Base-by-base conservation (phyloP, 2,329 filamentous ascomycete species). In the Periconia sp. region DNA sequence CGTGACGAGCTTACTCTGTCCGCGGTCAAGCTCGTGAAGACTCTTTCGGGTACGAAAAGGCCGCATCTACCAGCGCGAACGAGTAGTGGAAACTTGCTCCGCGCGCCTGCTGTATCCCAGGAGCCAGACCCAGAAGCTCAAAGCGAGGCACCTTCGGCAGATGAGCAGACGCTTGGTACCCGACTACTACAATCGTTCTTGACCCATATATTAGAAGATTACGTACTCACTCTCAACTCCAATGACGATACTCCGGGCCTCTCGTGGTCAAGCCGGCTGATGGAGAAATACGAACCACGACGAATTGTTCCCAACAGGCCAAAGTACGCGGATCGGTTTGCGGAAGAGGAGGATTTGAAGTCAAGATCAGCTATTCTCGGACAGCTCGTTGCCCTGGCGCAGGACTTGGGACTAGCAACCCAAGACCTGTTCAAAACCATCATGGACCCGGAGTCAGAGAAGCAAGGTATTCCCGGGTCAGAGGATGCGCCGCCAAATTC, bases 171-270 rank as follows among this genome's bases (percentile, higher is more conserved):
- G 9, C 76, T 92, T 56, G 84, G 88, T 64, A 78, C 79, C 35
- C 84, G 82, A 53, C 76, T 93, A 15, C 74, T 93, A 20, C 87
- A 91, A 65, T 86, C 87, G 1, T 92, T 94, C 70, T 80, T 91
- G n/a, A 91, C 88, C 0, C 89, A 90, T 66, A 76, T 92, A 17
- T 74, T 92, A 11, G 89, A 92, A 68, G 83, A 87, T 44, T 93
- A 91, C 60, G 81, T 90, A 56, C 85, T 83, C n/a, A 75, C 76
- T 7, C 59, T 81, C 17, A 66, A 68, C 3, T 70, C 74, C 3
- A 64, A 69, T 6, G 76, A 78, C 19, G 78, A 80, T 62, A 73
- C 79, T 6, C 77, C 79, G 1, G 80, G 79, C 6, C 65, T 82
- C 45, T 76, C 77, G 2, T 82, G 79, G 79, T 74, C 76, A 6